phyloP scores from a whole-genome alignment of 352 stramenopile genomes.

The Blastocystis sp. region DNA sequence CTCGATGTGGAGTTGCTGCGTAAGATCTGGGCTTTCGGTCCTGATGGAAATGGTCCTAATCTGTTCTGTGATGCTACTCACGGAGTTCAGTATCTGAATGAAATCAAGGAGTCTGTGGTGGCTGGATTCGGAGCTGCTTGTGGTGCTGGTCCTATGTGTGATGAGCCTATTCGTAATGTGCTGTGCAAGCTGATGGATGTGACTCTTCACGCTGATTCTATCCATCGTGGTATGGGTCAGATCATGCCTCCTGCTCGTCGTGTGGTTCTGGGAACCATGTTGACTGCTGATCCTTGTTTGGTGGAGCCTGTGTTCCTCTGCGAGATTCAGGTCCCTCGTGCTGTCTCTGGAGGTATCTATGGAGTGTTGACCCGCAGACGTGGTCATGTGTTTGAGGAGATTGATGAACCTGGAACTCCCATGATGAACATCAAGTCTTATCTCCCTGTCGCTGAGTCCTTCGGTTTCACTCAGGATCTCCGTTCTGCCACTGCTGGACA shows the following conservation, averaged over 20 bases:
- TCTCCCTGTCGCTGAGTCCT: constrained; percentile 98
- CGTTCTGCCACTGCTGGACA: constrained; percentile 95
- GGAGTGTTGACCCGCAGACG: constrained; percentile 92
- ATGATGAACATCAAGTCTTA: constrained; percentile 95
- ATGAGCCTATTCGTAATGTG: constrained; percentile 91
- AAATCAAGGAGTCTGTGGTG: constrained; percentile 98
- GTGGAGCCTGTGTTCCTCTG: constrained; percentile 97
- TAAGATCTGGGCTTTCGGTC: constrained; percentile 99
- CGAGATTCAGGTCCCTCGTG: constrained; percentile 94
- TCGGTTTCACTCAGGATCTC: constrained; percentile 96
- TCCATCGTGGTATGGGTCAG: constrained; percentile 99
- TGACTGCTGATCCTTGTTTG: constrained; percentile 84
- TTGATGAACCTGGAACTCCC: constrained; percentile 90
- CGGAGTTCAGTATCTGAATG: constrained; percentile 97
- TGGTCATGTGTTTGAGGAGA: constrained; percentile 96
- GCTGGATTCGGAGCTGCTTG: constrained; percentile 96
- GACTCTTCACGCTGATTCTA: constrained; percentile 96
- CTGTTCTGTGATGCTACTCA: constrained; percentile 96
- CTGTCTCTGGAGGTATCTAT: constrained; percentile 96
- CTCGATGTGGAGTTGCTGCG: constrained; percentile 82
- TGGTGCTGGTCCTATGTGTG: constrained; percentile 91
- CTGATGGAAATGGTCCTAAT: constrained; percentile 94
- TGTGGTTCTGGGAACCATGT: constrained; percentile 92
- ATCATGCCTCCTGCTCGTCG: constrained; percentile 96
- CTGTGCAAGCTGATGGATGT: constrained; percentile 97